These are phyloP conservation scores for Amyloporia xantha DNA, from an alignment of 768 basidiomycete species.

Conservation along the genomic window DNA sequence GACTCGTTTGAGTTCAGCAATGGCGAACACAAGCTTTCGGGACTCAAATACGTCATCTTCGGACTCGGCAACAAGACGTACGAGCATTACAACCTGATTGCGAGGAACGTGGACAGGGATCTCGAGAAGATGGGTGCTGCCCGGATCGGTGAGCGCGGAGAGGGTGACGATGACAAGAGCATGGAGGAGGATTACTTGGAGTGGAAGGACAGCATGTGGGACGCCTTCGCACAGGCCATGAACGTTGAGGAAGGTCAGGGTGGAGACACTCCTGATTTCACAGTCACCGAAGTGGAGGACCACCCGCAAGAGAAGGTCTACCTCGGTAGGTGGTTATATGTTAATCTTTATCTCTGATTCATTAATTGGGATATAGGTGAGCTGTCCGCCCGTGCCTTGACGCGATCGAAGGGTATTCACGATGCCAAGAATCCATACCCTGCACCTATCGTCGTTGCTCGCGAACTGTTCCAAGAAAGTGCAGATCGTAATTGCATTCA, in stretches of 20 bases:
- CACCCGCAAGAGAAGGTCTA: slow-evolving; percentile 87
- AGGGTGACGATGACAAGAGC: slow-evolving; percentile 98
- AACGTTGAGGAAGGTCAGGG: slow-evolving; percentile 94
- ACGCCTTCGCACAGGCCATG: slow-evolving; percentile 74
- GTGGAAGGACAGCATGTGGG: slow-evolving; percentile 99
- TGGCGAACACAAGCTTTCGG: slow-evolving; percentile 66
- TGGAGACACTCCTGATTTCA: slow-evolving; percentile 91
- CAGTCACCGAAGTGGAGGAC: slow-evolving; percentile 74
- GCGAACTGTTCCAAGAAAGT: slow-evolving; percentile 76
- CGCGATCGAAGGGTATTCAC: slow-evolving; percentile 91
- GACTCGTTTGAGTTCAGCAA: slow-evolving; percentile 82
- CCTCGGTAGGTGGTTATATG: slow-evolving; percentile 50
- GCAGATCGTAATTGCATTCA: slow-evolving; percentile 89
- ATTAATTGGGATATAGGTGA: slow-evolving; percentile 75
- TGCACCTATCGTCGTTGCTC: slow-evolving; percentile 68
- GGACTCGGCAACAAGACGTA: slow-evolving; percentile 91
- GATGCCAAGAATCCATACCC: slow-evolving; percentile 97
- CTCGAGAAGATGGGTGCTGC: slow-evolving; percentile 75
- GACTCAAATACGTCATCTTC: slow-evolving; percentile 93
- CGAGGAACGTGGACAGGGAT: slow-evolving; percentile 66
- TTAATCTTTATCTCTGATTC: slow-evolving; percentile 9
- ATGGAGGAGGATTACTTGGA: slow-evolving; percentile 99
- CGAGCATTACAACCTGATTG: slow-evolving; percentile 93
- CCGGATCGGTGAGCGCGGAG: slow-evolving; percentile 84
- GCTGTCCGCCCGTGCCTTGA: slow-evolving; percentile 90